Evolutionary conservation across 768 basidiomycete genomes (phyloP).

Genomic region (Boletus pseudopeckii): DNA sequence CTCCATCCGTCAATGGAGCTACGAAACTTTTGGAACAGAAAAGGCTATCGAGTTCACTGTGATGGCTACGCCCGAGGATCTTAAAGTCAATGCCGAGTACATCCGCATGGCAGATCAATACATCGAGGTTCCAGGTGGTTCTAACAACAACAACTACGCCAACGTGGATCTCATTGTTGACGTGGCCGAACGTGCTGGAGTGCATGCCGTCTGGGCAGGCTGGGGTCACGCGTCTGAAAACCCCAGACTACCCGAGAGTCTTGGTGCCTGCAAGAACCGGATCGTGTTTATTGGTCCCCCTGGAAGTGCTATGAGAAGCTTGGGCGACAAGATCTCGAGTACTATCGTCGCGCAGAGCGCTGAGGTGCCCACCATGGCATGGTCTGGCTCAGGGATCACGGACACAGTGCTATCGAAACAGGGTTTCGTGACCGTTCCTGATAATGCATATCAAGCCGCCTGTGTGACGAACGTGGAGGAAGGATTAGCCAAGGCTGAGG

Average conservation of each 20-base stretch:
- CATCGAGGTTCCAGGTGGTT: slow-evolving; percentile 96
- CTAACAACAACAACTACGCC: slow-evolving; percentile 99
- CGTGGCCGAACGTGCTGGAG: slow-evolving; percentile 93
- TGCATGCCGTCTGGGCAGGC: slow-evolving; percentile 99
- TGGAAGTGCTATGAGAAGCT: slow-evolving; percentile 96
- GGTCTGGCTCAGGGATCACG: slow-evolving; percentile 94
- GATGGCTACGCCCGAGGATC: slow-evolving; percentile 98
- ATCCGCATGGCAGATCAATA: slow-evolving; percentile 99
- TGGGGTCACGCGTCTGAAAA: slow-evolving; percentile 99
- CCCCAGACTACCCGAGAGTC: slow-evolving; percentile 90
- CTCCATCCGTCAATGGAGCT: slow-evolving; percentile 98
- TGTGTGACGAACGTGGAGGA: slow-evolving; percentile 88
- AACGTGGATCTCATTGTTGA: slow-evolving; percentile 99
- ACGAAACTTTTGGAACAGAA: slow-evolving; percentile 97
- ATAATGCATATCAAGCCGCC: slow-evolving; percentile 82
- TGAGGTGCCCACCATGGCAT: slow-evolving; percentile 95
- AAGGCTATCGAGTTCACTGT: slow-evolving; percentile 97
- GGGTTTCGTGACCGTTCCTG: slow-evolving; percentile 93
- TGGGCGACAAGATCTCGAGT: slow-evolving; percentile 99
- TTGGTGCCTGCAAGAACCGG: slow-evolving; percentile 88
- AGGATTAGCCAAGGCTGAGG: slow-evolving; percentile 75
- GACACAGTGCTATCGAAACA: slow-evolving; percentile 80
- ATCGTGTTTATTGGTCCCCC: slow-evolving; percentile 99
- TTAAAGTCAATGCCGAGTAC: slow-evolving; percentile 98
- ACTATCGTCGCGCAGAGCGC: slow-evolving; percentile 99